Evolutionary conservation across 257 asterid species (phyloP).

Genomic region (Jaltomata sinuosa): DNA sequence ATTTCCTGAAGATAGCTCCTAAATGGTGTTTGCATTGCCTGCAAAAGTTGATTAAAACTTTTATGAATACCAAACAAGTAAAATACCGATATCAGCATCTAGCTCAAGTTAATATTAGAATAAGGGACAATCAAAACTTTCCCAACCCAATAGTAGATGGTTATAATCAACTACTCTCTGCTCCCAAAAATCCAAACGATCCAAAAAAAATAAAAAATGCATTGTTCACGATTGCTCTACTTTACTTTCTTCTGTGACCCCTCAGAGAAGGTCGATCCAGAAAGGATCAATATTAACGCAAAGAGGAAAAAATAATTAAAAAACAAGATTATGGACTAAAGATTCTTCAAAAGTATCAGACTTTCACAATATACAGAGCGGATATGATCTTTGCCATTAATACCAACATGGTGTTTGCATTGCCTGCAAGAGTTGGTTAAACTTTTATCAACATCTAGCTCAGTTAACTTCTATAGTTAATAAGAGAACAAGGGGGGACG

Average conservation of each 20-base stretch:
- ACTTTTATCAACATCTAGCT: not conserved
- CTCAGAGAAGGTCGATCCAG: not conserved
- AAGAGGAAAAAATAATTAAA: not conserved
- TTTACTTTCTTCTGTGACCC: not conserved
- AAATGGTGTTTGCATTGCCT: constrained; percentile 90
- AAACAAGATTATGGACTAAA: not conserved
- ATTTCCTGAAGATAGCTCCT: constrained; percentile 80
- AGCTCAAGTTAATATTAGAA: not conserved
- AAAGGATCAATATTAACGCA: not conserved
- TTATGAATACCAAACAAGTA: not conserved
- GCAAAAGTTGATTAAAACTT: constrained; percentile 8
- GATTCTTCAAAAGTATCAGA: not conserved
- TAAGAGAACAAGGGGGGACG: too few species aligned
- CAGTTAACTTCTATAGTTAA: not conserved
- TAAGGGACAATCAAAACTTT: not conserved
- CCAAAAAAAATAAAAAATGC: not conserved
- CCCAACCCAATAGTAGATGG: not conserved
- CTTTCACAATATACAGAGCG: not conserved
- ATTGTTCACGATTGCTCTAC: not conserved
- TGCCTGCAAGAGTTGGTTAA: constrained; percentile 34
- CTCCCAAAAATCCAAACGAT: not conserved
- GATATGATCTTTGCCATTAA: not conserved
- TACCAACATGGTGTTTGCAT: constrained; percentile 53
- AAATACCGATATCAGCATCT: not conserved
- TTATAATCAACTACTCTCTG: not conserved